Evolutionary conservation across 2,329 filamentous ascomycete species (phyloP), one percentile per base, ranked within the genome.

Genomic region (Apiospora rasikravindrae): DNA sequence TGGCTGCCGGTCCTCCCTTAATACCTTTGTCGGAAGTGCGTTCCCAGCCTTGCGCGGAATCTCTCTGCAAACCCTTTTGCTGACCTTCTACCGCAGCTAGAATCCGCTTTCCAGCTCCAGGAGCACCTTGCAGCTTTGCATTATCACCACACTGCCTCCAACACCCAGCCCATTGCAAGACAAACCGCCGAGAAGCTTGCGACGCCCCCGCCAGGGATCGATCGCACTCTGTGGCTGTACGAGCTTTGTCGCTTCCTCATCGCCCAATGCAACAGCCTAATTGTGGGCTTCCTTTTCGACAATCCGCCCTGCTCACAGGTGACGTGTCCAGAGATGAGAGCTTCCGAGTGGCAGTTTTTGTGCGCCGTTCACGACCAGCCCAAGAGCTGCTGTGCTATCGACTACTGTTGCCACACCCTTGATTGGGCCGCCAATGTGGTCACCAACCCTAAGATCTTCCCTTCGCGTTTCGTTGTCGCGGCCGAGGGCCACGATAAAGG

Each of bases 351-450:
- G 96, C 96, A 99, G 84, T 99, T 98, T 80, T 90, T 99, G 67
- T 99, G 96, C 84, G 96, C 96, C 69, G 96, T 98, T 3, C 96
- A 99, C 81, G 96, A 98, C 80, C 93, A 95, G 69, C 96, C 96
- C 68, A 98, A 98, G 84, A 94, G 93, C 78, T 99, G 96, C 86
- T 98, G 96, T 83, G 96, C 96, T 69, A 98, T 99, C 80, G 96
- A 99, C 84, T 99, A 99, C 85, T 98, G 95, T 88, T 98, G 96
- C 82, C 96, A 99, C 81, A 99, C 96, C 0, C 91, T 99, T 61
- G 96, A 99, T 84, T 98, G 96, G 94, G 96, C 96, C 2, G 95
- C 94, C 72, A 98, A 97, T 78, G 93, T 96, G 26, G 91, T 99
- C 72, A 98, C 96, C 2, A 96, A 95, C 77, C 93, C 94, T 71